These are phyloP conservation scores for Mycena albidolilacea DNA, from an alignment of 768 basidiomycete species.

Conservation along the genomic window DNA sequence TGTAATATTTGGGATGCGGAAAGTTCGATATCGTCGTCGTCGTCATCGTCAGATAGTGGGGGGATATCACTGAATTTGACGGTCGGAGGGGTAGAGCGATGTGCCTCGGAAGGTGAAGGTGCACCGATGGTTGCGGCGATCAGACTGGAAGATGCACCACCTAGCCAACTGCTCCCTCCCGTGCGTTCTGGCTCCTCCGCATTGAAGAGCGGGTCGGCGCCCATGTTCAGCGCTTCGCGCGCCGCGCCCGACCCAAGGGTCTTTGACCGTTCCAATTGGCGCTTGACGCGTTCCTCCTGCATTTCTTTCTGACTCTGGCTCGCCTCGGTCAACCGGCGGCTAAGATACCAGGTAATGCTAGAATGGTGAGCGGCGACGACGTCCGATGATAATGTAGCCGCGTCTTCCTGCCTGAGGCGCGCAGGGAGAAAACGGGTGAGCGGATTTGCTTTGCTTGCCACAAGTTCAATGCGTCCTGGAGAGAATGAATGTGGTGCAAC, in stretches of 20 bases:
- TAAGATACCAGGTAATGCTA: constrained; percentile 94
- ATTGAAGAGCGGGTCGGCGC: constrained; percentile 45
- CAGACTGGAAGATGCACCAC: constrained; percentile 69
- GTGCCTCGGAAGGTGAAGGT: constrained; percentile 48
- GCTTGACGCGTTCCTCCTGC: constrained; percentile 94
- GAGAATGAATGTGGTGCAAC: constrained; percentile 27
- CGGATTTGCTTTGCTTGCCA: constrained; percentile 75
- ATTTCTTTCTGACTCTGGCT: constrained; percentile 87
- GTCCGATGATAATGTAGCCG: constrained; percentile 68
- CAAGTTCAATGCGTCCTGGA: constrained; percentile 77
- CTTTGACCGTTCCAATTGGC: constrained; percentile 87
- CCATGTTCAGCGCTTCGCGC: constrained; percentile 69
- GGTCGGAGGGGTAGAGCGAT: constrained; percentile 45
- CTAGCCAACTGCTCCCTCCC: constrained; percentile 70
- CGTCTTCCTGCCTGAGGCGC: constrained; percentile 70
- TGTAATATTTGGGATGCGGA: constrained; percentile 90
- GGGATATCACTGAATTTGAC: constrained; percentile 41
- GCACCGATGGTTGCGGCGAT: constrained; percentile 75
- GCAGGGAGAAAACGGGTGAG: constrained; percentile 80
- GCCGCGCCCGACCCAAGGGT: constrained; percentile 88
- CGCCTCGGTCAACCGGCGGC: constrained; percentile 82
- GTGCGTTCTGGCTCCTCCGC: constrained; percentile 39
- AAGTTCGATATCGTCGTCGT: constrained; percentile 88
- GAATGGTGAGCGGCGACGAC: constrained; percentile 93
- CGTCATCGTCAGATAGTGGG: constrained; percentile 63